These are phyloP conservation scores for Geosmithia putterillii DNA, from an alignment of 2,329 filamentous ascomycete genomes.

Conservation along the genomic window DNA sequence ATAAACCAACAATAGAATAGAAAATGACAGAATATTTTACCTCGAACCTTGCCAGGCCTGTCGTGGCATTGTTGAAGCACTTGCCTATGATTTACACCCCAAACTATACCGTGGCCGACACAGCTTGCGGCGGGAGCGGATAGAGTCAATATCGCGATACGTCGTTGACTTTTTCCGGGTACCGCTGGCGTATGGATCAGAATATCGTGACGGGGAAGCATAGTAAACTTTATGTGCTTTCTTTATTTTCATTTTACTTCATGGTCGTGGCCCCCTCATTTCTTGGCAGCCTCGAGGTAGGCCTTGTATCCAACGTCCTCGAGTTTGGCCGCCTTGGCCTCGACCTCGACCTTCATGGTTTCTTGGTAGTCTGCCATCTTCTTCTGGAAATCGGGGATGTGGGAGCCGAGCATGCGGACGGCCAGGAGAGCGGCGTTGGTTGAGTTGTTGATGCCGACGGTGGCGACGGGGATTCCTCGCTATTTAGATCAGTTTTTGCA, in stretches of 20 bases:
- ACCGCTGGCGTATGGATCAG: no score
- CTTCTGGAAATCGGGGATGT: conserved; percentile 40
- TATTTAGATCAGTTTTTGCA: conserved; percentile 18
- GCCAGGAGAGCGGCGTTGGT: conserved; percentile 67
- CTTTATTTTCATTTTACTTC: conserved; percentile 9
- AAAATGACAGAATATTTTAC: no score
- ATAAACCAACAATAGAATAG: no score
- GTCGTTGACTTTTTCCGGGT: no score
- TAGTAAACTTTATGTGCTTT: neutral
- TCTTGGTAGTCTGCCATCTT: conserved; percentile 49
- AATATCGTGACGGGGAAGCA: no score
- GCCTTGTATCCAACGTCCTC: conserved; percentile 41
- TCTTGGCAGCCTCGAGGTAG: conserved; percentile 32
- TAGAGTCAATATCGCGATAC: no score
- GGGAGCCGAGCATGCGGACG: conserved; percentile 51
- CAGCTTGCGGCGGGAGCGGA: no score
- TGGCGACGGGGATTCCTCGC: conserved; percentile 59
- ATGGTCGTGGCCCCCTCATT: no score
- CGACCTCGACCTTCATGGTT: conserved; percentile 50
- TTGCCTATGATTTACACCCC: no score
- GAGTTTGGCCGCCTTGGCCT: conserved; percentile 47
- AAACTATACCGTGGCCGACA: no score
- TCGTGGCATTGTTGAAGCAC: no score
- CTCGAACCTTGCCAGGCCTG: no score
- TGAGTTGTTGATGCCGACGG: conserved; percentile 69